A percentile compares a stretch with the other conserved stretches of the same genome.
Evolutionary conservation across 805 yeast species (phyloP).

Genomic region (Sugiyamaella lignohabitans): DNA sequence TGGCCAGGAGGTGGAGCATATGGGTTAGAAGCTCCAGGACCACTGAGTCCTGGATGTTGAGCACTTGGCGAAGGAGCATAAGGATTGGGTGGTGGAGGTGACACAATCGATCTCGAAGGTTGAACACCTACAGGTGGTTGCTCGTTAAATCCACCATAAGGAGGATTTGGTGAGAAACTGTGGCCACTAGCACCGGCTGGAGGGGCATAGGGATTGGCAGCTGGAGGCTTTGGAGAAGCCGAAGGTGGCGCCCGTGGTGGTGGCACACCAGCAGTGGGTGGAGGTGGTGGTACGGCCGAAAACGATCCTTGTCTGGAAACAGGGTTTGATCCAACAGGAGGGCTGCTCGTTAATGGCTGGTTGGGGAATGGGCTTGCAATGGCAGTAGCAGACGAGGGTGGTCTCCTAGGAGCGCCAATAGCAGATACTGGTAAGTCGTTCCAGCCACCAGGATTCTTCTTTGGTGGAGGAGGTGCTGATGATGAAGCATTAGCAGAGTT

Average conservation of each 20-base stretch:
- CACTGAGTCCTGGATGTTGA: not conserved
- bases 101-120: conserved; percentile 17
- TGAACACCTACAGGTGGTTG: conserved; percentile 15
- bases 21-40: conserved; percentile 9
- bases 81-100: conserved; percentile 23
- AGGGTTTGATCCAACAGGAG: conserved; percentile 31
- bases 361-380: conserved; percentile 20
- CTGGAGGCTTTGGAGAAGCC: conserved; percentile 18
- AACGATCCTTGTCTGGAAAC: conserved; percentile 13
- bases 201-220: conserved; percentile 24
- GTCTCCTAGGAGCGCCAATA: conserved; percentile 18
- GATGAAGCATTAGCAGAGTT: no score
- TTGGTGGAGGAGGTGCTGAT: conserved; percentile 24
- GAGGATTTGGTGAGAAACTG: not conserved
- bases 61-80: conserved; percentile 15
- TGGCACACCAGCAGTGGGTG: conserved; percentile 19
- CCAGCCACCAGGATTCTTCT: conserved; percentile 24
- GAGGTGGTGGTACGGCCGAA: conserved; percentile 8
- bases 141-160: not conserved
- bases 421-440: conserved; percentile 27
- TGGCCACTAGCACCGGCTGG: conserved; percentile 4
- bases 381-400: conserved; percentile 26
- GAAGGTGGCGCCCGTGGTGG: conserved; percentile 20
- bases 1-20: conserved; percentile 20
- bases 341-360: conserved; percentile 25